phyloP scores from a whole-genome alignment of 2,329 filamentous ascomycete genomes.

The Madurella fahalii region DNA sequence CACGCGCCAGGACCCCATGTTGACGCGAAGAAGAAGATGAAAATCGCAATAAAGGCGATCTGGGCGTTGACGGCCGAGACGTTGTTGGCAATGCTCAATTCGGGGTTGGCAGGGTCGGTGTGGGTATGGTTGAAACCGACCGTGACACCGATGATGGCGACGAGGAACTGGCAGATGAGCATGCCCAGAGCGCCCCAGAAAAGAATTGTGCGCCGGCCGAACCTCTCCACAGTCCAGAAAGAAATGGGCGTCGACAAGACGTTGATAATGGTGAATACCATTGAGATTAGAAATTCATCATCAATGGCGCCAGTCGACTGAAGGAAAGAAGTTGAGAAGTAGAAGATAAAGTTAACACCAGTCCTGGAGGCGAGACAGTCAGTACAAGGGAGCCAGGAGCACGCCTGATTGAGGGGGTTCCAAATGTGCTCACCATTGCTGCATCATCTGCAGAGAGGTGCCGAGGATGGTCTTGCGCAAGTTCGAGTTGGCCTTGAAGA shows the following conservation, averaged over 20 bases:
- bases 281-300: conserved; percentile 77
- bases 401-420: too few species aligned
- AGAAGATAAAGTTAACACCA: conserved; percentile 92
- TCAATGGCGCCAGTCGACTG: conserved; percentile 68
- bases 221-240: conserved; percentile 79
- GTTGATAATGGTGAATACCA: conserved; percentile 86
- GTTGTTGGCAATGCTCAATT: conserved; percentile 45
- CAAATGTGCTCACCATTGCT: conserved; percentile 59
- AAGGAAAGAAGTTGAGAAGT: conserved; percentile 83
- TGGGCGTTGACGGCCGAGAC: conserved; percentile 60
- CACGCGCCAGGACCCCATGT: conserved; percentile 83
- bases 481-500: conserved; percentile 61
- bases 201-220: conserved; percentile 76
- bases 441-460: conserved; percentile 75
- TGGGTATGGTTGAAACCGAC: conserved; percentile 51
- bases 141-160: conserved; percentile 69
- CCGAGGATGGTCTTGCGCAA: conserved; percentile 67
- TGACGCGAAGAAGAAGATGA: conserved; percentile 87
- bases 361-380: conserved; percentile 44
- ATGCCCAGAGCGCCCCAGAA: conserved; percentile 76
- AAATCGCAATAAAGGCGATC: conserved; percentile 86
- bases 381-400: too few species aligned
- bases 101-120: conserved; percentile 40
- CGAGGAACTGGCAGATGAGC: conserved; percentile 82
- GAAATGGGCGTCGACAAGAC: conserved; percentile 80